Evolutionary conservation across 441 rosid genomes (phyloP), one percentile per base, ranked within the genome.

Genomic region (Gossypium laxum): DNA sequence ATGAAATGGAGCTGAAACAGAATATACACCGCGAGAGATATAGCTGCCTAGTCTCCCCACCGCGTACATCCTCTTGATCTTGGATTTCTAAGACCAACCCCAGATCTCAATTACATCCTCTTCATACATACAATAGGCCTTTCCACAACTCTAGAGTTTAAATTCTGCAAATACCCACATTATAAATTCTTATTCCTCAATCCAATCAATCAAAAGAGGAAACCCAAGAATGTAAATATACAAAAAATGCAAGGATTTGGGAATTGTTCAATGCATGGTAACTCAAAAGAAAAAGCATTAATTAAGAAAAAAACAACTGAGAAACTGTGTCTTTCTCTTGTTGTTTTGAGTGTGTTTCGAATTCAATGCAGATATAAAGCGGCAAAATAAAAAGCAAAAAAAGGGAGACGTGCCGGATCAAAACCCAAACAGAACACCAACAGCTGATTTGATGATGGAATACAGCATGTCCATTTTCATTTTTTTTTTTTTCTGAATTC

Each of bases 11-110:
- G 88, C 98, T 8, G 97, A 88, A 14, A 88, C 96, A 17, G 91
- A 85, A 72, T 85, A 90, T 41, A 91, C 96, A 14, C 98, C 91
- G 30, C 89, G 79, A 67, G 93, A 85, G 80, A 94, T 86, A 75
- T 89, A 90, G 80, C 85, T 91, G 22, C 98, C 97, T 74, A 94
- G 76, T 83, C 91, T 87, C 77, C 91, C 97, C 12, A 94, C 93
- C 3, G 96, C 86, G 70, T 86, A 79, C 98, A 92, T 94, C 71
- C 78, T 78, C 12, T 18, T 45, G 64, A 48, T 51, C 57, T 47
- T 15, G 11, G 55, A 74, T 68, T 65, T 70, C 66, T 58, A 45
- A 62, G 10, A 72, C 66, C 67, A 78, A 5, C 38, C 62, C 76
- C 79, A 50, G 70, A 21, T 72, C 74, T 54, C 67, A 74, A 62